These are phyloP conservation scores for Candida tammaniensis DNA, from an alignment of 805 yeast species.

Conservation along the genomic window DNA sequence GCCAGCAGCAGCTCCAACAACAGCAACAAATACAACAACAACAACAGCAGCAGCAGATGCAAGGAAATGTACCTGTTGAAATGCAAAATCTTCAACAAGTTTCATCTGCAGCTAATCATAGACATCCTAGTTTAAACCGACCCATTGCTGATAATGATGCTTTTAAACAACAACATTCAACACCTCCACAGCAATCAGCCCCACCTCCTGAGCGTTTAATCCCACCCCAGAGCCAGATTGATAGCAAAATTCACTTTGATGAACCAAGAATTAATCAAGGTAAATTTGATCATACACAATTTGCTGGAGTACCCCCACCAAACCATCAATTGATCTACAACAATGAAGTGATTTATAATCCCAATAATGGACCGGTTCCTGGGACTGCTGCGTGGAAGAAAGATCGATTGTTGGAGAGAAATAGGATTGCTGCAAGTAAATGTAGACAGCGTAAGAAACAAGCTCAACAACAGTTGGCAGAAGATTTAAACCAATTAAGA, in stretches of 20 bases:
- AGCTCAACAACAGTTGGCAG: conserved; percentile 65
- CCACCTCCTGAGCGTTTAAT: conserved; percentile 1
- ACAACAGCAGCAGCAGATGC: conserved; percentile 1
- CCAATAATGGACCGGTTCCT: conserved; percentile 55
- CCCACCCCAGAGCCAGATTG: conserved; percentile 1
- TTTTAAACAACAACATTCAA: no score
- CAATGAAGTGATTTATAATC: conserved; percentile 53
- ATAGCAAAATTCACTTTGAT: not conserved
- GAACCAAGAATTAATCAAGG: not conserved
- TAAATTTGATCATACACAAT: conserved; percentile 6
- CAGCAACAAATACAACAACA: conserved; percentile 5
- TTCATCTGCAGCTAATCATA: no score
- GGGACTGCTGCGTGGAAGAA: conserved; percentile 70
- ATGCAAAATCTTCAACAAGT: no score
- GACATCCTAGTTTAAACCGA: no score
- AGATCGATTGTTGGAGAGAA: conserved; percentile 58
- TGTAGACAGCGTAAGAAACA: conserved; percentile 68
- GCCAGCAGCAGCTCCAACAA: not conserved
- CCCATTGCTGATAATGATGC: no score
- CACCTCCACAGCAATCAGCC: not conserved
- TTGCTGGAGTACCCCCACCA: conserved; percentile 48
- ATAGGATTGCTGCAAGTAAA: conserved; percentile 66
- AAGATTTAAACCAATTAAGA: conserved; percentile 50
- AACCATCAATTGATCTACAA: conserved; percentile 51
- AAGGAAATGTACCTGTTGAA: no score